phyloP scores from a whole-genome alignment of 2,329 filamentous ascomycete species.

The Trichoderma guizhouense region DNA sequence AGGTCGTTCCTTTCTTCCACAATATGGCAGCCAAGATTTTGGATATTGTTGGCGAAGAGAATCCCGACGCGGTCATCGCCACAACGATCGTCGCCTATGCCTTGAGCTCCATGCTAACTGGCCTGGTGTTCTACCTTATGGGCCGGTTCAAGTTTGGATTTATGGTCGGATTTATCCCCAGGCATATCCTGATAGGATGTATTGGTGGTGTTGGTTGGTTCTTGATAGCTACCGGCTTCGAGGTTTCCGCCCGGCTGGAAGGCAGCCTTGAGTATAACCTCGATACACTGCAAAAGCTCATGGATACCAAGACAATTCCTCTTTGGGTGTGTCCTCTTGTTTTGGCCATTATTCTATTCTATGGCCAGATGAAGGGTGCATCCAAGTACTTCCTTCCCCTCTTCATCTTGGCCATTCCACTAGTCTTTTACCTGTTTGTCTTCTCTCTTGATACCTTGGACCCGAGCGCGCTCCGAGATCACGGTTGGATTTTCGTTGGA shows the following conservation, averaged over 20 bases:
- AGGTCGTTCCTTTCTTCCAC: slow-evolving; percentile 98
- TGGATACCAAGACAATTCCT: slow-evolving; percentile 68
- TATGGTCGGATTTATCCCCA: slow-evolving; percentile 92
- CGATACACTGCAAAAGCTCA: slow-evolving; percentile 70
- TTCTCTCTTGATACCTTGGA: slow-evolving; percentile 65
- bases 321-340: slow-evolving; percentile 80
- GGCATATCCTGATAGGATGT: slow-evolving; percentile 93
- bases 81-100: slow-evolving; percentile 93
- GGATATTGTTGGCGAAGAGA: slow-evolving; percentile 69
- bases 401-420: slow-evolving; percentile 78
- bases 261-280: slow-evolving; percentile 81
- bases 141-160: slow-evolving; percentile 84
- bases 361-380: slow-evolving; percentile 70
- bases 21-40: slow-evolving; percentile 95
- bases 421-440: slow-evolving; percentile 76
- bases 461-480: slow-evolving; percentile 61
- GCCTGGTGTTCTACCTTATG: slow-evolving; percentile 86
- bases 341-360: slow-evolving; percentile 72
- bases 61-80: slow-evolving; percentile 82
- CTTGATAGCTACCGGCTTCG: slow-evolving; percentile 83
- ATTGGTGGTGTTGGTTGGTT: slow-evolving; percentile 98
- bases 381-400: slow-evolving; percentile 82
- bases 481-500: slow-evolving; percentile 89
- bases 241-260: slow-evolving; percentile 85
- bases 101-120: slow-evolving; percentile 85